Evolutionary conservation across 495 filamentous ascomycete genomes (phyloP).

Genomic region (Aspergillus sclerotiicarbonarius): DNA sequence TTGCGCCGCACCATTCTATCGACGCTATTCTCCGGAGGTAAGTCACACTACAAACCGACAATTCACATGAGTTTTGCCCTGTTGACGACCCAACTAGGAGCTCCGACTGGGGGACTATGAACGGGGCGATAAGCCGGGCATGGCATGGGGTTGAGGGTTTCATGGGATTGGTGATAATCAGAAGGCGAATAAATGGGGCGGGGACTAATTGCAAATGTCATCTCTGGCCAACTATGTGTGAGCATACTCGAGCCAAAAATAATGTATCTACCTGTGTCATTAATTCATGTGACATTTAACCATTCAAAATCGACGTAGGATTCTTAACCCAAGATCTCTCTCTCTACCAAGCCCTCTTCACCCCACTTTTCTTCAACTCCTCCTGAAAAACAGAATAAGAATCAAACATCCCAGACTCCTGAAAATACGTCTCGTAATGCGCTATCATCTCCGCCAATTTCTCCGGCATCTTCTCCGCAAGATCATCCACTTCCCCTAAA

Average conservation of each 20-base stretch:
- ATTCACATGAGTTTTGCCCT: neutral
- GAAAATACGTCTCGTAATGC: neutral
- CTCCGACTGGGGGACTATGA: constrained; percentile 7
- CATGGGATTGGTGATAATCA: no score
- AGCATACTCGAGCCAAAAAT: no score
- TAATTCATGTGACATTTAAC: no score
- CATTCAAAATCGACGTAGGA: no score
- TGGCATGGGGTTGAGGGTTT: no score
- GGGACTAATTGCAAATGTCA: no score
- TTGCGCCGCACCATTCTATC: neutral
- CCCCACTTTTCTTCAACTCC: neutral
- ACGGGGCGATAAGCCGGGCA: constrained; percentile 3
- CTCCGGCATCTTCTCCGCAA: neutral
- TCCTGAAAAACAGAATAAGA: neutral
- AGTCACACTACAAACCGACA: neutral
- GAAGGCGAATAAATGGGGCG: no score
- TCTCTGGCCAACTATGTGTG: no score
- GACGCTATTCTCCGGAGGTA: neutral
- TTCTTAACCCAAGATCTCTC: no score
- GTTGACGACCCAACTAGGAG: neutral
- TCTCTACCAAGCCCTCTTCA: neutral
- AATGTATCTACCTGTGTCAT: no score
- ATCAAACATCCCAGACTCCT: neutral
- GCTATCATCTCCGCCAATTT: neutral
- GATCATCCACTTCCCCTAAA: neutral